Percentiles rank a stretch among this genome's conserved stretches.
Evolutionary conservation across 192 early-diverging fungal genomes (phyloP).

Genomic region (Coemansia sp.): DNA sequence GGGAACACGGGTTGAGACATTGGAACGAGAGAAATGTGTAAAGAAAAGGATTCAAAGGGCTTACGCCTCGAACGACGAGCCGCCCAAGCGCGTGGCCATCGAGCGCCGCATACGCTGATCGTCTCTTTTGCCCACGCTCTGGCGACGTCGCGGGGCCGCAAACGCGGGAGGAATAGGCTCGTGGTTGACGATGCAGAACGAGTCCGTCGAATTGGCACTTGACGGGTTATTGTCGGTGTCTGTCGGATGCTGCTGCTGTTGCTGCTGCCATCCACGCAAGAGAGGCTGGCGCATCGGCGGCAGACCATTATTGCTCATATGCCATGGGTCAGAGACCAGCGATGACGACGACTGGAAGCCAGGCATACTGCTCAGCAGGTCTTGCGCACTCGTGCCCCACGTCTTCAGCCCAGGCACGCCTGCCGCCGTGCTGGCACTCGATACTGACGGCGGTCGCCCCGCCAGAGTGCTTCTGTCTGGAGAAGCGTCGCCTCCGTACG

Average conservation of each 20-base stretch:
- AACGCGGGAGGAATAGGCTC: slow-evolving; percentile 12
- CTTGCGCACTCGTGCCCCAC: slow-evolving; percentile 32
- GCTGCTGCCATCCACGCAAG: slow-evolving; percentile 27
- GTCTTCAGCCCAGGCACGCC: slow-evolving; percentile 10
- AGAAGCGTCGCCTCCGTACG: slow-evolving; percentile 11
- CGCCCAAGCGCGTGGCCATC: slow-evolving; percentile 7
- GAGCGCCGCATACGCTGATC: slow-evolving; percentile 7
- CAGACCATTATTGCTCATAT: slow-evolving; percentile 4
- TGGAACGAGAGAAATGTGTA: not conserved
- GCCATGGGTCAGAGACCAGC: slow-evolving; percentile 14
- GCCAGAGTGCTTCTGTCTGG: not conserved
- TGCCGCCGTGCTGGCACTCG: not conserved
- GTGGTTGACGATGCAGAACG: slow-evolving; percentile 44
- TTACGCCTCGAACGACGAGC: slow-evolving; percentile 13
- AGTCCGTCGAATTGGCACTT: slow-evolving; percentile 41
- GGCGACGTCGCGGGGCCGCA: slow-evolving; percentile 8
- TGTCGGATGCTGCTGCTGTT: slow-evolving; percentile 11
- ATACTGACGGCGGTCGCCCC: not conserved
- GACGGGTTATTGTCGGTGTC: slow-evolving; percentile 11
- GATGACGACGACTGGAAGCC: slow-evolving; percentile 13
- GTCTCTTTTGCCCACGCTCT: slow-evolving; percentile 8
- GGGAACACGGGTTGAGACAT: slow-evolving; percentile 2
- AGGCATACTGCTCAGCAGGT: slow-evolving; percentile 22
- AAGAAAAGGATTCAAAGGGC: not conserved
- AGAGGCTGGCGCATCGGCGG: slow-evolving; percentile 8